Evolutionary conservation across 2,329 filamentous ascomycete genomes (phyloP).

Genomic region (Aspergillus sp.): DNA sequence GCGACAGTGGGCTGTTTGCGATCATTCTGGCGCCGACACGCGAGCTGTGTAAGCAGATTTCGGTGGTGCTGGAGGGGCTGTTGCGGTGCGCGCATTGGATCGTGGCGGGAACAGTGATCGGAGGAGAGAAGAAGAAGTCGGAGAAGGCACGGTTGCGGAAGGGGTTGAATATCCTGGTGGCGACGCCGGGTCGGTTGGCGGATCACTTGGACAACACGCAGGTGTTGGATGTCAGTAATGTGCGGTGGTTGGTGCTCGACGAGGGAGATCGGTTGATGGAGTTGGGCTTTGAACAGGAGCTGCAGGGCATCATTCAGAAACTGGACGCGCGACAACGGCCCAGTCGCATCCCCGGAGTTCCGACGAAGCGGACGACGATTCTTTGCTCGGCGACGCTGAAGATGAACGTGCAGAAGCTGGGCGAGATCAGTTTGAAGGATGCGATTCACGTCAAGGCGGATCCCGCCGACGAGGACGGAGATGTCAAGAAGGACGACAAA

Average conservation of each 20-base stretch:
- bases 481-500: slow-evolving; percentile 49
- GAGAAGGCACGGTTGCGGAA: slow-evolving; percentile 94
- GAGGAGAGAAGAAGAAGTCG: slow-evolving; percentile 71
- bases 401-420: slow-evolving; percentile 90
- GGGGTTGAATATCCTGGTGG: slow-evolving; percentile 92
- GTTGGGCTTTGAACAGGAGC: slow-evolving; percentile 91
- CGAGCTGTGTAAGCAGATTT: slow-evolving; percentile 92
- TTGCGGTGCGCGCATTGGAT: slow-evolving; percentile 91
- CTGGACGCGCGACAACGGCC: slow-evolving; percentile 68
- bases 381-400: slow-evolving; percentile 98
- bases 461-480: slow-evolving; percentile 54
- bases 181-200: slow-evolving; percentile 84
- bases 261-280: slow-evolving; percentile 99
- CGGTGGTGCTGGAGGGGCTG: slow-evolving; percentile 78
- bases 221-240: slow-evolving; percentile 80
- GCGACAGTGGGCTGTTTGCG: slow-evolving; percentile 87
- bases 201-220: slow-evolving; percentile 94
- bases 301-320: slow-evolving; percentile 80
- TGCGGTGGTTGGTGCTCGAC: slow-evolving; percentile 91
- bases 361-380: slow-evolving; percentile 78
- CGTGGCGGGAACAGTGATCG: slow-evolving; percentile 80
- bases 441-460: slow-evolving; percentile 81
- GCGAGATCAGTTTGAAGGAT: slow-evolving; percentile 92
- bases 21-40: slow-evolving; percentile 92
- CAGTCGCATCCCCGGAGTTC: slow-evolving; percentile 61